A percentile compares a stretch with the other conserved stretches of the same genome.
Evolutionary conservation across 257 asterid species (phyloP).

Genomic region (Plectranthus barbatus): DNA sequence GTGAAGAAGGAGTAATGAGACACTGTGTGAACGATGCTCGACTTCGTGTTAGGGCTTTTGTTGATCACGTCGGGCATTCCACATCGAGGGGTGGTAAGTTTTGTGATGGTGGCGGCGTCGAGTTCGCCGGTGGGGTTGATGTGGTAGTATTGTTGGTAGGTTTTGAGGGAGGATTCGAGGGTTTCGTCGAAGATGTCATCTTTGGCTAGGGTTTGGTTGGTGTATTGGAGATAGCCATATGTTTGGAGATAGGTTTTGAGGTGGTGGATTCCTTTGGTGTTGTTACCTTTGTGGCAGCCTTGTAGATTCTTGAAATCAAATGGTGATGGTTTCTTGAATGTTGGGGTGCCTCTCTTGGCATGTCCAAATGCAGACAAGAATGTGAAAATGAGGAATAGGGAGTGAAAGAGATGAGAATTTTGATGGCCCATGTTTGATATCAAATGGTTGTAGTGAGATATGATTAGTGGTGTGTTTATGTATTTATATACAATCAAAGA

Average conservation of each 20-base stretch:
- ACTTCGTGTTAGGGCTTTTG: conserved; percentile 1
- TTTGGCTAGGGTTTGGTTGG: background rate
- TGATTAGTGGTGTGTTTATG: no score
- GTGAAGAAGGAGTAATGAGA: conserved; percentile 15
- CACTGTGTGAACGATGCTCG: conserved; percentile 5
- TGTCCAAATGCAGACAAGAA: no score
- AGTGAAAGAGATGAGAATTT: no score
- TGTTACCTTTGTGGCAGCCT: conserved; percentile 29
- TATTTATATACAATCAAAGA: no score
- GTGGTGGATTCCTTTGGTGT: conserved; percentile 3
- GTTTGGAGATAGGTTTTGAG: conserved; percentile 24
- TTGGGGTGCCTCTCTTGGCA: no score
- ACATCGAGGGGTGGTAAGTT: conserved; percentile 29
- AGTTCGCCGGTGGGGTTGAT: conserved; percentile 20
- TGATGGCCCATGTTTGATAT: no score
- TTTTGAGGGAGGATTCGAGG: conserved; percentile 23
- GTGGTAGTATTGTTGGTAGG: conserved; percentile 24
- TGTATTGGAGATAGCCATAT: conserved; percentile 25
- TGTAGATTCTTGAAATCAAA: conserved; percentile 29
- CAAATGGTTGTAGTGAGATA: no score
- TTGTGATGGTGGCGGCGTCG: conserved; percentile 16
- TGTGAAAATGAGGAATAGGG: no score
- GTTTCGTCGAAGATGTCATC: conserved; percentile 15
- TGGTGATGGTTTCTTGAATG: background rate
- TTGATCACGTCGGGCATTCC: conserved; percentile 19